These are phyloP conservation scores for Thinopyrum elongatum DNA, from an alignment of 176 grass and related monocot species.

Conservation along the genomic window DNA sequence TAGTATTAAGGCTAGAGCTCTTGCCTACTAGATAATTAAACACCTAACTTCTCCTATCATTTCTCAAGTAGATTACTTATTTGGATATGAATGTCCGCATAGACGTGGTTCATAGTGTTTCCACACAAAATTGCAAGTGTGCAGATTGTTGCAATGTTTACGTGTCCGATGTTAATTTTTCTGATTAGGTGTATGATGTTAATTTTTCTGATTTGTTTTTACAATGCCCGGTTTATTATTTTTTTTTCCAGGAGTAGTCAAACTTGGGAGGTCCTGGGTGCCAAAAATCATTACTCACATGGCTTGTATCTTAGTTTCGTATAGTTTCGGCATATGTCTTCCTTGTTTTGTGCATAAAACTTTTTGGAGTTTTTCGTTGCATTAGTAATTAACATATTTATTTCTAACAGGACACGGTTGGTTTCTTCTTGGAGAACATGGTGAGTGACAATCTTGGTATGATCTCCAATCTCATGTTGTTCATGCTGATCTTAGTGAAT, in stretches of 20 bases:
- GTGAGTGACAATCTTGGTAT: conserved; percentile 82
- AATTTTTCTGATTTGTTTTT: too few relatives aligned
- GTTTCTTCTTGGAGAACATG: conserved; percentile 98
- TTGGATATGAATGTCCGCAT: neutral
- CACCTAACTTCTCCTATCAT: neutral
- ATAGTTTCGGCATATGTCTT: conserved; percentile 2
- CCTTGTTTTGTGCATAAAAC: conserved; percentile 16
- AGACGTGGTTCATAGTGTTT: too few relatives aligned
- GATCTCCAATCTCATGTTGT: conserved; percentile 96
- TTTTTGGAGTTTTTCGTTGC: neutral
- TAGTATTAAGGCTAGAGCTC: too few relatives aligned
- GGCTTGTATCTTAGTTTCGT: neutral
- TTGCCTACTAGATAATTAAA: too few relatives aligned
- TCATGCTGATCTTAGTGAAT: conserved; percentile 78
- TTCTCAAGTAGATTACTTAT: conserved; percentile 1
- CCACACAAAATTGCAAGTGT: too few relatives aligned
- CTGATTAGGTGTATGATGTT: too few relatives aligned
- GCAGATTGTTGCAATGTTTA: too few relatives aligned
- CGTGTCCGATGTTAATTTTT: too few relatives aligned
- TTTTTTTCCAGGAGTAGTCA: too few relatives aligned
- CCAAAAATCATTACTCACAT: neutral
- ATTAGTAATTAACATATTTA: neutral
- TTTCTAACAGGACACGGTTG: conserved; percentile 70
- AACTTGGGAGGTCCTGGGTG: neutral
- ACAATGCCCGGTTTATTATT: too few relatives aligned